Evolutionary conservation across 2,329 filamentous ascomycete species (phyloP), one percentile per base, ranked within the genome.

Genomic region (Verticillium tricorpus): DNA sequence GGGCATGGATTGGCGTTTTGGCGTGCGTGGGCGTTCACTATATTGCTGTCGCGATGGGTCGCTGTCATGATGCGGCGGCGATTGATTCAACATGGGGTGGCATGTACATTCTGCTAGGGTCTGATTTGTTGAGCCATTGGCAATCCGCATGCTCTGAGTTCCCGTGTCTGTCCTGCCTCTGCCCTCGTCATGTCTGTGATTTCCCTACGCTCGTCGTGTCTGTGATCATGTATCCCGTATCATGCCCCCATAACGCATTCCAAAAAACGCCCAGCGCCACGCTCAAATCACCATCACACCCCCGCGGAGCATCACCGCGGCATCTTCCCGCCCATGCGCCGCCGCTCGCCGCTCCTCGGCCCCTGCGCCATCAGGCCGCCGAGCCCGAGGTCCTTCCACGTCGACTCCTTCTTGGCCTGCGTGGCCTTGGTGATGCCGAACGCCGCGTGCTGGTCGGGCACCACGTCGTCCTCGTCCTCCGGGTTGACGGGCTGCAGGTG

Each of bases 391-490:
- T 95, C 91, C 71, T 89, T 89, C 91, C 91, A 96, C 8, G 87
- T 87, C 1, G 89, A 82, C 76, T 93, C 90, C 69, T 83, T 84
- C 68, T 80, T 82, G 66, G 84, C 84, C 76, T 92, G 89, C 17
- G 90, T 93, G 11, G 91, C 91, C 67, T 90, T 85, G 74, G 91
- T 87, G 69, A 96, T 95, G 45, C 91, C 92, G 73, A 95, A 95
- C 0, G 91, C 92, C 14, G 91, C 91, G 72, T 95, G 91, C 77
- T 95, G 91, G 74, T 95, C 91, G 0, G 92, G 91, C 5, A 95
- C 91, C 4, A 95, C 89, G 70, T 95, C 91, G 71, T 95, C 92
- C 76, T 95, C 91, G 73, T 95, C 91, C 74, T 95, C 91, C 0
- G 92, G 91, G 72, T 95, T 94, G 71, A 93, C 82, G 50, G 91